Base-by-base conservation (phyloP, 1,284 basidiomycete species). In the Malassezia cuniculi region DNA sequence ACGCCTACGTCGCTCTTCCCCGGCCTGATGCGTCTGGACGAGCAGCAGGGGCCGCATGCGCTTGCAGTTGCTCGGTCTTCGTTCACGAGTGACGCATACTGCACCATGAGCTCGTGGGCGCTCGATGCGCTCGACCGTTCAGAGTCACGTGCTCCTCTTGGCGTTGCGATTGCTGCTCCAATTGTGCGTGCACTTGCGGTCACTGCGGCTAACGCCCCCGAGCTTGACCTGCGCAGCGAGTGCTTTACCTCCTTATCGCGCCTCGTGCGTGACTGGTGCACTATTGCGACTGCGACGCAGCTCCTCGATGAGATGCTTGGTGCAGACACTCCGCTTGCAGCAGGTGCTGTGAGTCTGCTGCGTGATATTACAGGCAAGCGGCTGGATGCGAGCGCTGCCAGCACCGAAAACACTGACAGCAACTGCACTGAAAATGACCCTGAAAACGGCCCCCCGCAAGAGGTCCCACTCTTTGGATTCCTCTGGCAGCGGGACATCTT, bases 261-360 rank as follows among this genome's bases (percentile, higher is more conserved):
- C 5, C 21, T 45, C 8, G 27, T 45, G 32, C 37, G 37, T 5
- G 36, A 45, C 29, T 29, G 28, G 20, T 26, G 27, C 22, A 7
- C 21, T 1, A 30, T 31, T 12, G 36, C 31, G 2, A 25, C 18
- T 2, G 31, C 32, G 15, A 20, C 35, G 12, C 32, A 17, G 8
- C 12, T 45, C 15, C 11, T 39, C 4, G 30, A 24, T 12, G 42
- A 45, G 29, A 33, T 39, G 35, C 28, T 39, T 15, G 32, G 25
- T 6, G 22, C 42, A 15, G 36, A 32, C 1, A n/a, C 24, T 11
- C 27, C 38, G 33, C 30, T 45, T 27, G 36, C 36, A 27, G 33
- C 37, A 8, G 22, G 19, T 6, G 34, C 24, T 4, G 42, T 45
- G 16, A 34, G 32, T 15, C 33, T 45, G 10, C 27, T 45, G 25